These are phyloP conservation scores for Stemphylium lycopersici DNA, from an alignment of 2,329 filamentous ascomycete species.

Conservation along the genomic window DNA sequence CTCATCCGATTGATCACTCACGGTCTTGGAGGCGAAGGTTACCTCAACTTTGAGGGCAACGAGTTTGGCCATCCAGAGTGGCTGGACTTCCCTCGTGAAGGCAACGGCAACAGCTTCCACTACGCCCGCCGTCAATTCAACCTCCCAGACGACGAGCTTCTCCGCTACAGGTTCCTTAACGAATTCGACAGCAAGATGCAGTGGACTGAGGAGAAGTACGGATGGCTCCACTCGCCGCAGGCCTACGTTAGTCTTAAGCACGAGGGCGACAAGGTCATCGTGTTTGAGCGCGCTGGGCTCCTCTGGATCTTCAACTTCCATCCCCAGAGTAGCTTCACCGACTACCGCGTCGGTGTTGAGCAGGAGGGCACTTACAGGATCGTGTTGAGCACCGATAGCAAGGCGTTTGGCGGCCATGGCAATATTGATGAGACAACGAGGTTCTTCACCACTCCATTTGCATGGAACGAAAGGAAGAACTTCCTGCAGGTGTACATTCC, in stretches of 20 bases:
- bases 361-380: slow-evolving; percentile 83
- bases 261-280: slow-evolving; percentile 90
- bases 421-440: slow-evolving; percentile 79
- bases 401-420: slow-evolving; percentile 78
- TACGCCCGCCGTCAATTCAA: slow-evolving; percentile 94
- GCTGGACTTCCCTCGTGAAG: slow-evolving; percentile 95
- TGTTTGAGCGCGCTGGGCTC: slow-evolving; percentile 89
- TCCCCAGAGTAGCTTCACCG: slow-evolving; percentile 79
- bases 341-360: slow-evolving; percentile 92
- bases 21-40: slow-evolving; percentile 89
- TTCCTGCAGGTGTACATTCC: slow-evolving; percentile 93
- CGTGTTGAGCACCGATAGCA: slow-evolving; percentile 80
- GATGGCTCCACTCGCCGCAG: slow-evolving; percentile 85
- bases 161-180: slow-evolving; percentile 91
- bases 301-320: slow-evolving; percentile 98
- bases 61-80: slow-evolving; percentile 99
- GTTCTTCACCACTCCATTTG: slow-evolving; percentile 90
- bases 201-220: slow-evolving; percentile 81
- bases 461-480: slow-evolving; percentile 89
- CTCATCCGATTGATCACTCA: slow-evolving; percentile 96
- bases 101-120: slow-evolving; percentile 92
- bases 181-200: slow-evolving; percentile 96
- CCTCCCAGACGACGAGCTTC: slow-evolving; percentile 80
- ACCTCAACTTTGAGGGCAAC: slow-evolving; percentile 98
- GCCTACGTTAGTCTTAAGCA: slow-evolving; percentile 95